Evolutionary conservation across 2,329 filamentous ascomycete species (phyloP), one percentile per base, ranked within the genome.

Genomic region (Cercospora sp.): DNA sequence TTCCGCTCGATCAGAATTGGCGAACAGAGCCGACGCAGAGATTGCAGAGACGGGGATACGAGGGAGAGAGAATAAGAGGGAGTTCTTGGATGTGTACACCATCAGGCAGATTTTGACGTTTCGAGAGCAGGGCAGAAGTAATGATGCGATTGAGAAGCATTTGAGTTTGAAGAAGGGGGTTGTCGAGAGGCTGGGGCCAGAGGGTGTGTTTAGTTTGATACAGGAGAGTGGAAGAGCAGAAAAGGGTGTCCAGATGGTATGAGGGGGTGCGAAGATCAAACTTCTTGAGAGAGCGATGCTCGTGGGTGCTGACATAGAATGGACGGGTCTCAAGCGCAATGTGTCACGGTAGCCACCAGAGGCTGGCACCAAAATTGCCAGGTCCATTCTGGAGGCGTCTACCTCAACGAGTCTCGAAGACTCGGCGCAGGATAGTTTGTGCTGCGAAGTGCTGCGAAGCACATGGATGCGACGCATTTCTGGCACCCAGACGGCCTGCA

Each of bases 11-110:
- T 79, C 84, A 63, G 78, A 79, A 31, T 79, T 89, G 53, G 79
- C 82, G 26, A 81, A 82, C 20, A 81, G 83, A 40, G 88, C 85
- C 1, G 86, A 89, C 33, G 74, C 77, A 20, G 87, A 90, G 75
- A 75, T 86, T 45, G 80, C 82, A 18, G 77, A 81, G 63, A 75
- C 80, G 3, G 82, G 82, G 0, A 76, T 79, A 33, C 76, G 75
- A 67, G 80, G 80, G 0, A 79, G 81, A 64, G 69, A 75, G 48
- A 82, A 82, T 2, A n/a, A 18, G 62, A 75, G 81, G 71, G 77
- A 78, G 69, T 84, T 83, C 67, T 66, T 84, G 62, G 83, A 84
- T 73, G 81, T 80, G 4, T 78, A 76, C 20, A 76, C 79, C 20
- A 75, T 85, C 42, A 73, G 80, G 74, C 74, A 76, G 68, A 73